Evolutionary conservation across 2,329 filamentous ascomycete genomes (phyloP).

Genomic region (Zelopaecilomyces penicillatus): DNA sequence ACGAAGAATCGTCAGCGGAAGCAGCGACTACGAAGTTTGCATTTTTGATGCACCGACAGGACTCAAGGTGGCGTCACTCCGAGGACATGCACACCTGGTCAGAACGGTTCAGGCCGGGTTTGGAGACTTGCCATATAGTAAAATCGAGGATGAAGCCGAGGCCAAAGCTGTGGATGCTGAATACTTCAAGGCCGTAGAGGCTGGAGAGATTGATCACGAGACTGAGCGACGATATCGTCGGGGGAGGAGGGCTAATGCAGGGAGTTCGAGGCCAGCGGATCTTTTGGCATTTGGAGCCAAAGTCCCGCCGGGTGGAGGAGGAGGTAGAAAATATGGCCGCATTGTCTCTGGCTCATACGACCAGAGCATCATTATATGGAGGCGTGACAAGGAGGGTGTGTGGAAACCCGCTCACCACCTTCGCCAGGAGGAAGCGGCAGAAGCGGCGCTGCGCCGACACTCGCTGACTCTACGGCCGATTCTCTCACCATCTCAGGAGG

Average conservation of each 20-base stretch:
- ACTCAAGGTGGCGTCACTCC: constrained; percentile 80
- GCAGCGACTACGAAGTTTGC: constrained; percentile 90
- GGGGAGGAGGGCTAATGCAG: constrained; percentile 52
- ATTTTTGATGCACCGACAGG: constrained; percentile 85
- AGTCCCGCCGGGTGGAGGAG: constrained; percentile 83
- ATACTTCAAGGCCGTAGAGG: constrained; percentile 56
- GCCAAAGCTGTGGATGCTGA: constrained; percentile 64
- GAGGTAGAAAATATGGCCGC: constrained; percentile 80
- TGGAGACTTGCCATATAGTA: constrained; percentile 75
- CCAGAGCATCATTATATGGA: constrained; percentile 92
- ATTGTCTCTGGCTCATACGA: constrained; percentile 98
- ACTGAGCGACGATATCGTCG: constrained; percentile 23
- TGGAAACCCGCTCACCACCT: constrained; percentile 75
- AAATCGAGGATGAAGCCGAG: constrained; percentile 63
- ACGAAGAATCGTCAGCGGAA: constrained; percentile 86
- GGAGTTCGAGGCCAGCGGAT: constrained; percentile 65
- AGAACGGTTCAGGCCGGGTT: constrained; percentile 94
- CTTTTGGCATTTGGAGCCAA: constrained; percentile 76
- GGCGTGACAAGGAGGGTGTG: constrained; percentile 71
- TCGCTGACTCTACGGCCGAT: not conserved
- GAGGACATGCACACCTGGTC: constrained; percentile 75
- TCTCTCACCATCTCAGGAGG: too few relatives aligned
- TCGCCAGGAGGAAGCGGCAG: constrained; percentile 62
- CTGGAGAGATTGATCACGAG: constrained; percentile 36
- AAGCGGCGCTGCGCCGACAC: constrained; percentile 33